Percentiles rank a stretch among this genome's conserved stretches.
phyloP scores from a whole-genome alignment of 192 early-diverging fungal species.

The Gaertneriomyces sp. region DNA sequence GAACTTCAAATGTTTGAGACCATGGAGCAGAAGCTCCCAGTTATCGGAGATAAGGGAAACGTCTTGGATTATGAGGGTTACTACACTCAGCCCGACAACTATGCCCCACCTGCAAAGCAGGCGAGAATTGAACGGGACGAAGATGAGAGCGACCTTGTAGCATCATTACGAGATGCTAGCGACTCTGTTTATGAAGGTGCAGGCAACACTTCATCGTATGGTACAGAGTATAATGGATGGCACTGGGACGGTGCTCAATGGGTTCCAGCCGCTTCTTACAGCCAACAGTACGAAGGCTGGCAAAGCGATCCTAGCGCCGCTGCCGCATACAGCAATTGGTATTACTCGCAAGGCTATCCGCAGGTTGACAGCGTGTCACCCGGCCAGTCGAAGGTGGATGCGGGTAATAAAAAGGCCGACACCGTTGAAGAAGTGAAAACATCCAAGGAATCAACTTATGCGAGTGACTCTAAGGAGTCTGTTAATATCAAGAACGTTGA shows the following conservation, averaged over 20 bases:
- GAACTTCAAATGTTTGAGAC: constrained; percentile 55
- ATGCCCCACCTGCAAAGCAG: constrained; percentile 8
- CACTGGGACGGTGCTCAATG: constrained; percentile 23
- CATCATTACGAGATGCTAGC: constrained; percentile 19
- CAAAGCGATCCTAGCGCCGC: neutral
- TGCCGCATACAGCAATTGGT: constrained; percentile 8
- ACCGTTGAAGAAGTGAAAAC: neutral
- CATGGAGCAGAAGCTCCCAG: constrained; percentile 56
- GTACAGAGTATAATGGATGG: constrained; percentile 18
- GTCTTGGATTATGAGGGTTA: constrained; percentile 53
- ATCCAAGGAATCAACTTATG: neutral
- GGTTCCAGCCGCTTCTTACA: neutral
- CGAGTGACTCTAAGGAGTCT: no score
- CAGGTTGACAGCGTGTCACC: neutral
- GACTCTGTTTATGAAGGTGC: constrained; percentile 10
- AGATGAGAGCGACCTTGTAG: constrained; percentile 23
- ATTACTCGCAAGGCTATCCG: constrained; percentile 1
- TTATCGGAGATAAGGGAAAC: constrained; percentile 47
- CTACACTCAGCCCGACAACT: constrained; percentile 4
- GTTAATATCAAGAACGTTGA: no score
- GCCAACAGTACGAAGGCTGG: constrained; percentile 1
- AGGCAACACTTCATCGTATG: constrained; percentile 2
- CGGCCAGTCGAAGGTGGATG: neutral
- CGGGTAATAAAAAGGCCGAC: constrained; percentile 39
- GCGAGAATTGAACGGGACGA: constrained; percentile 26